Base-by-base conservation (phyloP, 2,329 filamentous ascomycete species). In the Lomentospora prolificans region DNA sequence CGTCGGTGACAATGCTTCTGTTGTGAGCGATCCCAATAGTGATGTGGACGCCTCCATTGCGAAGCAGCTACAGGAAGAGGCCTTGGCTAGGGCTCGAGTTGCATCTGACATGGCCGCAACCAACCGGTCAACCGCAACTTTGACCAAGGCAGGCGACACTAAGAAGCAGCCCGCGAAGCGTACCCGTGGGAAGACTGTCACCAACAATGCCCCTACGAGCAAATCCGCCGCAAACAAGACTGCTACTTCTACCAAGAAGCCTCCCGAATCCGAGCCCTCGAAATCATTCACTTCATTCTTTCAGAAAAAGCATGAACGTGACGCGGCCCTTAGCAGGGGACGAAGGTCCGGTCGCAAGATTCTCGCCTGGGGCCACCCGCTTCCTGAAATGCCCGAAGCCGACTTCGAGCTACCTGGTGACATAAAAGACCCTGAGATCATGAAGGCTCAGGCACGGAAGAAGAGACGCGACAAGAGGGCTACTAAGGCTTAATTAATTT, bases 231-330 rank as follows among this genome's bases (percentile, higher is more conserved):
- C 50, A 17, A 33, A 10, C 60, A 63, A 41, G 61, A 62, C 44
- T 56, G 24, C 57, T 51, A 33, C 60, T 61, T 10, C 62, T 63
- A n/a, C 61, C 61, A 46, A 24, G 14, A 60, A 62, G 7, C 60
- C 58, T 24, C 66, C 67, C 31, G 65, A 72, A 33, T 69, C 70
- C 17, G 64, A 69, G 27, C 71, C 73, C 9, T 69, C 69, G 2
- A 80, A 77, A 57, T 86, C 88, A 36, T 90, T 96, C 65, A 86
- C 76, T n/a, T 95, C 89, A 0, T 96, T 96, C 72, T 97, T 90
- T 66, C 69, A 78, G 17, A 90, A 94, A 70, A 83, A 80, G 24
- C 85, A 95, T 64, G 79, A 92, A 58, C 85, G 92, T 25, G 88
- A 90, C 22, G 82, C 84, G 5, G 90, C 91, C 8, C 70, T 96